Percentiles rank a stretch among this genome's conserved stretches.
Evolutionary conservation across 805 yeast species (phyloP).

Genomic region (Jamesozyma lodderae): DNA sequence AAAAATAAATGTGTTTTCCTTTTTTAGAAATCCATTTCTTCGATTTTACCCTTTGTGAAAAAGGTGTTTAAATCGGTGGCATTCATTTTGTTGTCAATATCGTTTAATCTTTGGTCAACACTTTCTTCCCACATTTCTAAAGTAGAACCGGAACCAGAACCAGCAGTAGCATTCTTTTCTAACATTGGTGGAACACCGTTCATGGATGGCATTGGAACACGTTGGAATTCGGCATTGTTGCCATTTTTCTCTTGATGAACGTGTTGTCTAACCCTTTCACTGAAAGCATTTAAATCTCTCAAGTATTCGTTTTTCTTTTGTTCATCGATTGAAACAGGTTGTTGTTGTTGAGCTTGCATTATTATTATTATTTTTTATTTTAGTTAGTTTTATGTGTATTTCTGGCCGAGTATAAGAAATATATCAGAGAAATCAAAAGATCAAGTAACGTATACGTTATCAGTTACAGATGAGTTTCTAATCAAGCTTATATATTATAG

Average conservation of each 20-base stretch:
- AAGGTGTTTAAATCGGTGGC: slow-evolving; percentile 14
- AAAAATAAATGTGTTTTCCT: neutral
- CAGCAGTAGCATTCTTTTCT: slow-evolving; percentile 26
- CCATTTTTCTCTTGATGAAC: slow-evolving; percentile 6
- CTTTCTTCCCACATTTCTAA: slow-evolving; percentile 34
- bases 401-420: neutral
- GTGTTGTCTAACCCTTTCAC: slow-evolving; percentile 10
- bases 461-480: too few species aligned
- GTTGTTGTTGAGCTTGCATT: neutral
- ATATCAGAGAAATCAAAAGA: too few species aligned
- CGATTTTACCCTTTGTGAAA: slow-evolving; percentile 10
- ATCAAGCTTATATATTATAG: too few species aligned
- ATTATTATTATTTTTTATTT: neutral
- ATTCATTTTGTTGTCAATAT: slow-evolving; percentile 26
- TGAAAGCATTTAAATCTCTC: slow-evolving; percentile 6
- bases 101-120: slow-evolving; percentile 30
- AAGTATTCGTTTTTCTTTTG: slow-evolving; percentile 9
- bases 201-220: slow-evolving; percentile 30
- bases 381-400: neutral
- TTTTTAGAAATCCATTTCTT: slow-evolving; percentile 11
- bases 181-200: slow-evolving; percentile 30
- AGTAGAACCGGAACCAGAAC: slow-evolving; percentile 30
- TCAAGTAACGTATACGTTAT: too few species aligned
- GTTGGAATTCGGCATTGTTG: slow-evolving; percentile 15
- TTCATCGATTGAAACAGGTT: slow-evolving; percentile 1